Conservation (phyloP, 257 asterid species). For the Solanum ossicruentum region DNA sequence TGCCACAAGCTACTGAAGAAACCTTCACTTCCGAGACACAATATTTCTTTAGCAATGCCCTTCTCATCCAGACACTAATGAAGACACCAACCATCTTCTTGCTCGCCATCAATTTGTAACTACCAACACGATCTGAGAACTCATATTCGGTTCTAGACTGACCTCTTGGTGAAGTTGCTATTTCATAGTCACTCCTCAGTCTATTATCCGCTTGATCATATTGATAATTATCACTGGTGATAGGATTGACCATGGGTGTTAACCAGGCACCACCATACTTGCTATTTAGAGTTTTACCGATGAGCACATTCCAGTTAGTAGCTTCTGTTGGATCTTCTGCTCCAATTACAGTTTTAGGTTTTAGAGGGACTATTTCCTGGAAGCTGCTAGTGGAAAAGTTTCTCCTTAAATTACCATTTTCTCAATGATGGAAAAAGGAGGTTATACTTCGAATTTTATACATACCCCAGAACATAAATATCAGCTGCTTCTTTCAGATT, state of each 20-base stretch:
- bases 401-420: neutral
- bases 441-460: neutral
- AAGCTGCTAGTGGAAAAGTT: slow-evolving; percentile 34
- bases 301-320: slow-evolving; percentile 67
- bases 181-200: slow-evolving; percentile 1
- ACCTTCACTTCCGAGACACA: slow-evolving; percentile 46
- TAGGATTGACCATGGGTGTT: slow-evolving; percentile 53
- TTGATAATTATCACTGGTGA: slow-evolving; percentile 30
- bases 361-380: slow-evolving; percentile 87
- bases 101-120: slow-evolving; percentile 66
- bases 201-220: slow-evolving; percentile 1
- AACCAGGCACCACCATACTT: slow-evolving; percentile 71
- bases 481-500: slow-evolving; percentile 75
- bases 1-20: slow-evolving; percentile 85
- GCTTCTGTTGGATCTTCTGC: slow-evolving; percentile 83
- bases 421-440: neutral
- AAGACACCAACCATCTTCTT: slow-evolving; percentile 96
- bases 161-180: slow-evolving; percentile 5
- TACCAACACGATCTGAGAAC: slow-evolving; percentile 10
- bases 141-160: neutral
- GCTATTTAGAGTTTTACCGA: slow-evolving; percentile 57
- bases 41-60: slow-evolving; percentile 39
- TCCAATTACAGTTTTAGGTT: slow-evolving; percentile 60
- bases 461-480: slow-evolving; percentile 84
- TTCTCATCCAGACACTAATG: slow-evolving; percentile 81